These are phyloP conservation scores for Naganishia antarctica DNA, from an alignment of 768 basidiomycete species.

Conservation along the genomic window DNA sequence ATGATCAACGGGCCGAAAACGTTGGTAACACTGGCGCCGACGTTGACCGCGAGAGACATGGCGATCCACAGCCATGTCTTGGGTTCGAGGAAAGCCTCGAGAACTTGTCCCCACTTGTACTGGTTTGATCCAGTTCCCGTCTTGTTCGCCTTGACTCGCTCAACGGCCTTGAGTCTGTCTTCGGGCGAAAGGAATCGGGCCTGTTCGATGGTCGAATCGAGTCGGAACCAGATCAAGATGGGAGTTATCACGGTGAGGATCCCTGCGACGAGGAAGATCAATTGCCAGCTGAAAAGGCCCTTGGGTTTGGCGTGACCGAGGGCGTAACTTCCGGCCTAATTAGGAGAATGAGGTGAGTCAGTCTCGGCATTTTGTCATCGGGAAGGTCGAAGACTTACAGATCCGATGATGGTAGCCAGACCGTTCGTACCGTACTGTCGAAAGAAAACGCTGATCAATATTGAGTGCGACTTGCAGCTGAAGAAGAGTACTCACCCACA, in stretches of 20 bases:
- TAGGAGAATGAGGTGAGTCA: not conserved
- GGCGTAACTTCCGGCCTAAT: slow-evolving; percentile 8
- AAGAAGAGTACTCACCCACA: slow-evolving; percentile 43
- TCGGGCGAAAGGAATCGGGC: slow-evolving; percentile 43
- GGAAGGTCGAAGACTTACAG: too few species aligned
- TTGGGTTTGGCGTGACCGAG: slow-evolving; percentile 40
- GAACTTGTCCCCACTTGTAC: slow-evolving; percentile 41
- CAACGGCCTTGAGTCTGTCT: slow-evolving; percentile 41
- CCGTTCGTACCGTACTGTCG: slow-evolving; percentile 43
- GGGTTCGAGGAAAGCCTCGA: slow-evolving; percentile 38
- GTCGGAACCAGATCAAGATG: slow-evolving; percentile 37
- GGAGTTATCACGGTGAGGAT: slow-evolving; percentile 41
- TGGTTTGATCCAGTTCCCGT: slow-evolving; percentile 45
- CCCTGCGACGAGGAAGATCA: slow-evolving; percentile 43
- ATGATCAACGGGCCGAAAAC: slow-evolving; percentile 54
- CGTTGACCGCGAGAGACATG: slow-evolving; percentile 51
- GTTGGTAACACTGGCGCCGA: slow-evolving; percentile 27
- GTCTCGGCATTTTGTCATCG: too few species aligned
- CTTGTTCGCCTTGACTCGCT: slow-evolving; percentile 45
- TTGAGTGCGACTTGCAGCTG: not conserved
- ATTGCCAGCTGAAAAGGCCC: slow-evolving; percentile 38
- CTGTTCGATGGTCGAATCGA: slow-evolving; percentile 37
- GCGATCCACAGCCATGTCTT: slow-evolving; percentile 38
- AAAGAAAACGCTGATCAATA: not conserved
- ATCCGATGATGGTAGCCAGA: slow-evolving; percentile 40